Conservation (phyloP, 108 stramenopile genomes). For the Aurantiochytrium sp. region DNA sequence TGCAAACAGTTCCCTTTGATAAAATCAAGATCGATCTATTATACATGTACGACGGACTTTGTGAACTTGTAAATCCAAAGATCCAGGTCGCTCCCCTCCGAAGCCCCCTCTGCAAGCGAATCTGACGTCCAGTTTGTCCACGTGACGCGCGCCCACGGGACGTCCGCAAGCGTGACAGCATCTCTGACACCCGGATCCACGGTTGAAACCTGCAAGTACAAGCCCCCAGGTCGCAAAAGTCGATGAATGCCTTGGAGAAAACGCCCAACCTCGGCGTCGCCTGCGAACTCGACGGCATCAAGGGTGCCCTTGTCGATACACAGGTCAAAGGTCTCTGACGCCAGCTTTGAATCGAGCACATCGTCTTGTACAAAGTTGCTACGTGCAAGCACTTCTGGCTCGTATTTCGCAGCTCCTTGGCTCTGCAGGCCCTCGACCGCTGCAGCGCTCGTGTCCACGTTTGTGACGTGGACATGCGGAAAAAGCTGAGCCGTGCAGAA, state of each 20-base stretch:
- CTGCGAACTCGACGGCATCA: neutral
- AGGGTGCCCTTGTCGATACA: conserved; percentile 10
- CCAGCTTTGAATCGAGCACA: neutral
- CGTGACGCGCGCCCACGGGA: neutral
- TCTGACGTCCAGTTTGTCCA: neutral
- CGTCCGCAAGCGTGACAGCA: neutral
- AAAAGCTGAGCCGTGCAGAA: neutral
- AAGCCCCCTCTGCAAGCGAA: too few relatives aligned
- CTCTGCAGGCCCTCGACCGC: neutral
- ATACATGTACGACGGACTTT: neutral
- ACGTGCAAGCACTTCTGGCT: neutral
- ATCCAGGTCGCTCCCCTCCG: too few relatives aligned
- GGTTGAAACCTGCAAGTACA: neutral
- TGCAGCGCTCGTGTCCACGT: neutral
- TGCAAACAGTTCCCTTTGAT: neutral
- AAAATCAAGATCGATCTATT: neutral
- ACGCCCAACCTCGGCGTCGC: neutral
- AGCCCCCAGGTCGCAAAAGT: neutral
- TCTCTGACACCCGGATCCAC: neutral
- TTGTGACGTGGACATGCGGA: neutral
- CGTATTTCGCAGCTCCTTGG: neutral
- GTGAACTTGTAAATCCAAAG: neutral
- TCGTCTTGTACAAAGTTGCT: neutral
- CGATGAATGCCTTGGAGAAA: neutral
- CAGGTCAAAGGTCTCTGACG: neutral